Percentiles rank a stretch among this genome's conserved stretches.
These are phyloP conservation scores for Penicillium sp. DNA, from an alignment of 2,329 filamentous ascomycete species.

Conservation along the genomic window DNA sequence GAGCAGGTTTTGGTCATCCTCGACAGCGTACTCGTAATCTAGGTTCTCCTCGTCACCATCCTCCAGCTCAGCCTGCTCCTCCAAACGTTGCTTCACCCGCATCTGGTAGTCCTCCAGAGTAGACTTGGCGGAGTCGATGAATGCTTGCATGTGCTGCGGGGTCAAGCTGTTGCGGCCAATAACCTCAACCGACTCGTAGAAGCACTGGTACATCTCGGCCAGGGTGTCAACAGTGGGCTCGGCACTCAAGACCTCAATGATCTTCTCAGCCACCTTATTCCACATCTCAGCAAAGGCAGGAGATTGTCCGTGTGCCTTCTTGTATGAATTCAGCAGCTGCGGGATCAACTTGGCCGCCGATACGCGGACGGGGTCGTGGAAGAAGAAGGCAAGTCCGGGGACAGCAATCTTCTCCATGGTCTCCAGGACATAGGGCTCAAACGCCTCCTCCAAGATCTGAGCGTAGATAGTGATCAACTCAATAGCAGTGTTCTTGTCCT, in stretches of 20 bases:
- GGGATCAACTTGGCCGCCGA: constrained; percentile 94
- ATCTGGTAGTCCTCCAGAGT: constrained; percentile 91
- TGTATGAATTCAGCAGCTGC: constrained; percentile 88
- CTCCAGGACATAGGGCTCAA: constrained; percentile 86
- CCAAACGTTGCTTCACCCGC: constrained; percentile 77
- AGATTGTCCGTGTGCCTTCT: constrained; percentile 85
- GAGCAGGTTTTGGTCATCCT: constrained; percentile 93
- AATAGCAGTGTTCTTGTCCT: constrained; percentile 99
- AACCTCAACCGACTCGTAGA: constrained; percentile 97
- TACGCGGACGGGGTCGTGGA: constrained; percentile 95
- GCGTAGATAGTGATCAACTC: constrained; percentile 97
- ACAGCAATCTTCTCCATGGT: constrained; percentile 97
- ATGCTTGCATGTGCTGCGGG: constrained; percentile 75
- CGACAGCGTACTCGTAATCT: constrained; percentile 84
- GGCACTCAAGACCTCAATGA: constrained; percentile 88
- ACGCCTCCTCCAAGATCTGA: constrained; percentile 87
- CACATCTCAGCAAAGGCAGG: constrained; percentile 79
- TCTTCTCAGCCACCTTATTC: constrained; percentile 81
- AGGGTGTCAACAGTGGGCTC: constrained; percentile 95
- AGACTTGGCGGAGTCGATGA: constrained; percentile 81
- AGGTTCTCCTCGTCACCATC: constrained; percentile 90
- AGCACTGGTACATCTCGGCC: constrained; percentile 99
- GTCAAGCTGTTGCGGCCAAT: constrained; percentile 82
- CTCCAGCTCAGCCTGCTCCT: constrained; percentile 79
- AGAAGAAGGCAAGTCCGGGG: constrained; percentile 94